Conservation (phyloP, 768 basidiomycete species). For the Leccinum boreale region DNA sequence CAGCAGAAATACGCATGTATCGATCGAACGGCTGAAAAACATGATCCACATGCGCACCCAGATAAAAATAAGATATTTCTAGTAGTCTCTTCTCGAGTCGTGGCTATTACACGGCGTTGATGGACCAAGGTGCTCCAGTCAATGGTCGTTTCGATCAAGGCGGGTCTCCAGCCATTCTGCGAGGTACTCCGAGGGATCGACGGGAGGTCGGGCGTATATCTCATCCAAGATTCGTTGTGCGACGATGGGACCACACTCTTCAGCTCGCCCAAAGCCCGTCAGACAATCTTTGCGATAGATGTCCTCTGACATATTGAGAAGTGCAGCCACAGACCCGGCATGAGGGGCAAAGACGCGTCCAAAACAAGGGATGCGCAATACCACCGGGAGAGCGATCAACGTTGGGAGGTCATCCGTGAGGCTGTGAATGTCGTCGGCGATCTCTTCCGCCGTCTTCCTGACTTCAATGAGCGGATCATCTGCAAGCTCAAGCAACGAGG, state of each 20-base stretch:
- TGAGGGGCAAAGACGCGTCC: background rate
- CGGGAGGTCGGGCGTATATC: conserved; percentile 34
- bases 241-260: conserved; percentile 63
- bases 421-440: conserved; percentile 42
- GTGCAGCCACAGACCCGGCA: conserved; percentile 41
- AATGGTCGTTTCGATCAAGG: conserved; percentile 13
- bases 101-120: background rate
- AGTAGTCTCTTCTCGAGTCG: background rate
- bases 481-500: conserved; percentile 53
- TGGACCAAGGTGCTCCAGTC: conserved; percentile 7
- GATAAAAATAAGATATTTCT: background rate
- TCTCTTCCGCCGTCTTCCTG: conserved; percentile 23
- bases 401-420: conserved; percentile 67
- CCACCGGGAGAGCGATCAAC: conserved; percentile 68
- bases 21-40: background rate
- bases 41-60: background rate
- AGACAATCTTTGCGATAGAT: conserved; percentile 69
- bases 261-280: conserved; percentile 73
- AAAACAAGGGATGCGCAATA: conserved; percentile 47
- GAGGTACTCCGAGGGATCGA: conserved; percentile 31
- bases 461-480: conserved; percentile 27
- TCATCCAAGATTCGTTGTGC: conserved; percentile 54
- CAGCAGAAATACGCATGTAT: background rate
- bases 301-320: conserved; percentile 57
- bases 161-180: conserved; percentile 46